Evolutionary conservation across 129 eudicot genomes (phyloP).

Genomic region (Chrysanthemum lavandulifolium): DNA sequence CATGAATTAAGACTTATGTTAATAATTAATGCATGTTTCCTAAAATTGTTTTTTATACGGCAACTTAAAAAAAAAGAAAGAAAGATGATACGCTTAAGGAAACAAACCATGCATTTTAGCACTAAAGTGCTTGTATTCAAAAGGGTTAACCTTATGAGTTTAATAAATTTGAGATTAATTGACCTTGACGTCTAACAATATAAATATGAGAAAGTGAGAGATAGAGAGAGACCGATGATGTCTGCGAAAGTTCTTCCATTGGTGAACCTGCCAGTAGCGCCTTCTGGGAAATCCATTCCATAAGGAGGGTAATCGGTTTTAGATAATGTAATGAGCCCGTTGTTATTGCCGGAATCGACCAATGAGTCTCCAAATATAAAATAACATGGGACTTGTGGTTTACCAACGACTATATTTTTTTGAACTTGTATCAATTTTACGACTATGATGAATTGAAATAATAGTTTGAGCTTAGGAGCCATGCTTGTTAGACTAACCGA

Average conservation of each 20-base stretch:
- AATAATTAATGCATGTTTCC: too few relatives aligned
- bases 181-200: background rate
- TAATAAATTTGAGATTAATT: too few relatives aligned
- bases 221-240: constrained; percentile 23
- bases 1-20: too few relatives aligned
- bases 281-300: constrained; percentile 29
- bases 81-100: too few relatives aligned
- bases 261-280: constrained; percentile 34
- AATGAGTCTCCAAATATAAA: constrained; percentile 35
- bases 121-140: too few relatives aligned
- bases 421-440: background rate
- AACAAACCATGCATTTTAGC: too few relatives aligned
- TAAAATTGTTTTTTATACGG: too few relatives aligned
- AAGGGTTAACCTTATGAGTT: background rate
- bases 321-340: constrained; percentile 1
- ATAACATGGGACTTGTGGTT: constrained; percentile 33
- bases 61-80: too few relatives aligned
- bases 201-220: background rate
- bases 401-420: background rate
- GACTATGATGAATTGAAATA: background rate
- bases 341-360: constrained; percentile 35
- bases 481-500: too few relatives aligned
- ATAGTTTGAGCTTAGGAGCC: background rate
- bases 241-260: constrained; percentile 33
- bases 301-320: constrained; percentile 33